Conservation (phyloP, 1,284 basidiomycete species). For the Sporisorium scitamineum region DNA sequence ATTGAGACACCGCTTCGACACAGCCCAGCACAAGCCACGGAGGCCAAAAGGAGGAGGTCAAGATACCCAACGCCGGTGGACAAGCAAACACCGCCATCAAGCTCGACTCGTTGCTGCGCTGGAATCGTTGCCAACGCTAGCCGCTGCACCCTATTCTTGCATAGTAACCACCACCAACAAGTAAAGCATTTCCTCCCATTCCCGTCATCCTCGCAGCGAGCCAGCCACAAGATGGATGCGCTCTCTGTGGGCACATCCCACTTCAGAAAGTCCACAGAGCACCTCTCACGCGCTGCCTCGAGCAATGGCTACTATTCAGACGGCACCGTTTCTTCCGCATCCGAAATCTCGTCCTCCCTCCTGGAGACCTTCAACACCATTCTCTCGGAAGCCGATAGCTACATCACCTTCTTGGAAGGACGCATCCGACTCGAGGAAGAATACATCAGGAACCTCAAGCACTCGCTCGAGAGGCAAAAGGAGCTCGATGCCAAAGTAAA, state of each 20-base stretch:
- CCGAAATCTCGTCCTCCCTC: conserved; percentile 49
- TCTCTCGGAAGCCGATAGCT: conserved; percentile 61
- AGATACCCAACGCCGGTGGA: too few species aligned
- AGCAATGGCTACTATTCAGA: conserved; percentile 44
- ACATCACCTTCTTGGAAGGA: conserved; percentile 57
- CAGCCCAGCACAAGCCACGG: neutral
- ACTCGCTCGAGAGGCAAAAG: conserved; percentile 55
- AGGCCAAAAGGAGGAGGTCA: too few species aligned
- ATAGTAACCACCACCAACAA: neutral
- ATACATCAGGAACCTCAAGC: conserved; percentile 50
- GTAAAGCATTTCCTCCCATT: neutral
- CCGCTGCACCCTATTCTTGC: too few species aligned
- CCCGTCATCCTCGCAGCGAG: conserved; percentile 1
- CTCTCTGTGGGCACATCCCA: conserved; percentile 14
- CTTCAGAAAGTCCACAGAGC: conserved; percentile 35
- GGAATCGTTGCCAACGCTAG: conserved; percentile 1
- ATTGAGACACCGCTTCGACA: conserved; percentile 10
- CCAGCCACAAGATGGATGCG: conserved; percentile 20
- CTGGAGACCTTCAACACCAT: conserved; percentile 57
- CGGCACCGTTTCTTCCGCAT: conserved; percentile 31
- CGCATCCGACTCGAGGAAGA: conserved; percentile 65
- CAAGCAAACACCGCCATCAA: too few species aligned
- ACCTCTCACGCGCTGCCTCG: conserved; percentile 34
- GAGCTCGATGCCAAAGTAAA: conserved; percentile 63
- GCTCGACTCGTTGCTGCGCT: too few species aligned